Conservation (phyloP, 2,329 filamentous ascomycete genomes). For the Paecilomyces niveus region DNA sequence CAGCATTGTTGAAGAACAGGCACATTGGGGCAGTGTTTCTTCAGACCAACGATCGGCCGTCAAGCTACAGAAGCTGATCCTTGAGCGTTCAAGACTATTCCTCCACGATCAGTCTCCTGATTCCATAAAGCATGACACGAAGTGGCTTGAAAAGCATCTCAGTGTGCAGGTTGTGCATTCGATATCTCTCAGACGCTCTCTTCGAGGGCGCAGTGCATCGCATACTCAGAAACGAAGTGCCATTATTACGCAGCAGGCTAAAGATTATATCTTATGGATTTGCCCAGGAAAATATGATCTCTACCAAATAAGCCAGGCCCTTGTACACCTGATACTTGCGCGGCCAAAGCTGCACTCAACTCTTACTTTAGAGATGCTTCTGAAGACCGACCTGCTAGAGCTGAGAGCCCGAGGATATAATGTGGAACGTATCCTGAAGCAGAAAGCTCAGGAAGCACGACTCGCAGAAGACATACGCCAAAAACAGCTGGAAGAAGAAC, state of each 20-base stretch:
- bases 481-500: conserved; percentile 64
- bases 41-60: conserved; percentile 62
- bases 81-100: conserved; percentile 85
- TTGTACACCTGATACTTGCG: conserved; percentile 72
- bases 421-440: conserved; percentile 84
- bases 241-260: conserved; percentile 52
- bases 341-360: conserved; percentile 83
- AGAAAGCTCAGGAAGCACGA: conserved; percentile 78
- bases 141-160: conserved; percentile 85
- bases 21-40: conserved; percentile 60
- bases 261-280: conserved; percentile 66
- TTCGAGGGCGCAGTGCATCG: conserved; percentile 62
- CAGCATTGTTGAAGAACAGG: conserved; percentile 68
- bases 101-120: conserved; percentile 75
- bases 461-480: conserved; percentile 78
- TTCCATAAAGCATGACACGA: conserved; percentile 74
- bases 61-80: conserved; percentile 68
- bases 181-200: conserved; percentile 68
- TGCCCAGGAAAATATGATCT: conserved; percentile 67
- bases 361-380: conserved; percentile 81
- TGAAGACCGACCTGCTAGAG: conserved; percentile 76
- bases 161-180: conserved; percentile 69
- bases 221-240: conserved; percentile 71
- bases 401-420: conserved; percentile 88
- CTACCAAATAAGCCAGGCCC: conserved; percentile 84